Conservation (phyloP, 2,329 filamentous ascomycete species). For the Monosporascus sp. region DNA sequence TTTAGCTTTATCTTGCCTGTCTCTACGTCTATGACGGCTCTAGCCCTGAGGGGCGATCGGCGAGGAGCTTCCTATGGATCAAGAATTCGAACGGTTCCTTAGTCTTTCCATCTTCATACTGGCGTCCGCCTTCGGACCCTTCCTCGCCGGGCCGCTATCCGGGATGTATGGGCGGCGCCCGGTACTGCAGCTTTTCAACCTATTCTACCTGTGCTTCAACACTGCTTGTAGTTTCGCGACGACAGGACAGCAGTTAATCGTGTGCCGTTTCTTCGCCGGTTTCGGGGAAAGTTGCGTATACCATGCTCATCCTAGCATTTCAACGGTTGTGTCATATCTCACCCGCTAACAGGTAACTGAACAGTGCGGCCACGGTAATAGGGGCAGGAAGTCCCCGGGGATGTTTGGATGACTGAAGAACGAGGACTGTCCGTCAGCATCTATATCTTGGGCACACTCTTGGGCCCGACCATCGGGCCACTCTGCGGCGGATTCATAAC, state of each 20-base stretch:
- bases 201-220: slow-evolving; percentile 45
- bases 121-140: slow-evolving; percentile 43
- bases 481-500: slow-evolving; percentile 57
- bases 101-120: slow-evolving; percentile 44
- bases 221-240: slow-evolving; percentile 50
- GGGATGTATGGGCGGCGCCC: slow-evolving; percentile 47
- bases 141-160: slow-evolving; percentile 42
- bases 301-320: background rate
- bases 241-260: slow-evolving; percentile 44
- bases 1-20: slow-evolving; percentile 55
- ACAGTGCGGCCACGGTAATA: background rate
- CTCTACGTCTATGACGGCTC: slow-evolving; percentile 49
- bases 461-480: slow-evolving; percentile 59
- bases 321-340: no score
- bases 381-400: background rate
- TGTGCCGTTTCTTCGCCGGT: slow-evolving; percentile 49
- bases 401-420: background rate
- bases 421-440: slow-evolving; percentile 45
- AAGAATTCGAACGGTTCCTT: slow-evolving; percentile 29
- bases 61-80: slow-evolving; percentile 42
- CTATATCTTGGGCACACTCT: slow-evolving; percentile 55
- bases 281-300: slow-evolving; percentile 40
- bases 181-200: slow-evolving; percentile 44
- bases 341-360: background rate
- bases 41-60: slow-evolving; percentile 42